Evolutionary conservation across 225 moss, liverwort and hornwort species (phyloP).

Genomic region (Physcomitrellopsis africana): DNA sequence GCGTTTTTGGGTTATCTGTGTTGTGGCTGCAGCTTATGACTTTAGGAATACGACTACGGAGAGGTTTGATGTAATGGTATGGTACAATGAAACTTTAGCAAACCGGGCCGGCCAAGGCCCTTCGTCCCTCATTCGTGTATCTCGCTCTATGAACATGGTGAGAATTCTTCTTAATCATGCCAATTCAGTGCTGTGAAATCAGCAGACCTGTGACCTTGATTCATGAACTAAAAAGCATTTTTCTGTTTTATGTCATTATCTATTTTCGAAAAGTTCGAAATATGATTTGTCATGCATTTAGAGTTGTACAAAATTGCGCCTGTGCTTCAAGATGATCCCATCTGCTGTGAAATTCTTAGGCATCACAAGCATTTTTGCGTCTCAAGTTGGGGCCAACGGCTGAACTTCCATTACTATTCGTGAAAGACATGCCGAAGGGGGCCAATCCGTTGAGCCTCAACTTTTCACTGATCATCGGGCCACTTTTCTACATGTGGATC

Average conservation of each 20-base stretch:
- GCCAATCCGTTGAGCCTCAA: slow-evolving; percentile 51
- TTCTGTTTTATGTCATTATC: neutral
- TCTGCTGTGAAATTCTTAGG: slow-evolving; percentile 42
- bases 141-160: slow-evolving; percentile 91
- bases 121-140: slow-evolving; percentile 50
- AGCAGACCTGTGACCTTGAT: neutral
- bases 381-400: slow-evolving; percentile 46
- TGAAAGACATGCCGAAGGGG: slow-evolving; percentile 78
- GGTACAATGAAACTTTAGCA: slow-evolving; percentile 64
- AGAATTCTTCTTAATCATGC: neutral
- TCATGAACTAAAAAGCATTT: too few relatives aligned
- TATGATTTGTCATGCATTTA: neutral
- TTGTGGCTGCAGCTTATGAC: slow-evolving; percentile 74
- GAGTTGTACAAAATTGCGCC: neutral
- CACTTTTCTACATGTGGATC: slow-evolving; percentile 88
- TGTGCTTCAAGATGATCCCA: neutral
- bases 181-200: neutral
- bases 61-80: slow-evolving; percentile 70
- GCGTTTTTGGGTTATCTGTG: neutral
- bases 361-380: slow-evolving; percentile 79
- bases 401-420: slow-evolving; percentile 69
- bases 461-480: slow-evolving; percentile 78
- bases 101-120: slow-evolving; percentile 41
- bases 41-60: slow-evolving; percentile 55
- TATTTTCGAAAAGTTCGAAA: neutral